A percentile compares a stretch with the other conserved stretches of the same genome.
phyloP scores from a whole-genome alignment of 139 green algal species.

The Volvox reticuliferus region DNA sequence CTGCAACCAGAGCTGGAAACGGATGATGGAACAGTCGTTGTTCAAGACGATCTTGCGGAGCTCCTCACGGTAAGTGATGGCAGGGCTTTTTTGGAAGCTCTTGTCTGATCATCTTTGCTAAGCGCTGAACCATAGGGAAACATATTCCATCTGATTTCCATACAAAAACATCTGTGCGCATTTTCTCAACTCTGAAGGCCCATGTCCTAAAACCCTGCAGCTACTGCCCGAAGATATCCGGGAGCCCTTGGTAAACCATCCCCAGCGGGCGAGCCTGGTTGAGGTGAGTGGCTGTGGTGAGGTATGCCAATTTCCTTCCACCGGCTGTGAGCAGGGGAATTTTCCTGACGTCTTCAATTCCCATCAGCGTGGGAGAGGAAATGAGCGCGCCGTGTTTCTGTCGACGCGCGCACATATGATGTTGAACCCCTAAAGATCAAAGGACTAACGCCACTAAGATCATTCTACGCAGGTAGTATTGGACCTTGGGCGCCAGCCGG shows the following conservation, averaged over 20 bases:
- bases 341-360: no score
- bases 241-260: conserved; percentile 76
- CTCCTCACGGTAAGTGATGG: conserved; percentile 73
- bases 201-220: conserved; percentile 42
- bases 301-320: no score
- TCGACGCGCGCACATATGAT: no score
- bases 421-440: no score
- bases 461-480: conserved; percentile 79
- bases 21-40: conserved; percentile 82
- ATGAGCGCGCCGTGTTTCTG: no score
- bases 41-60: conserved; percentile 87
- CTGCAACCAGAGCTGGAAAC: background rate
- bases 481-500: conserved; percentile 81
- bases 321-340: no score
- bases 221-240: conserved; percentile 86
- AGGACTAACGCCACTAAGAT: no score
- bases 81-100: background rate
- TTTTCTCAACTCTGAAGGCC: no score
- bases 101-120: background rate
- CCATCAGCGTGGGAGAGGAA: no score
- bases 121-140: no score
- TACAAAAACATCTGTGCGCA: no score
- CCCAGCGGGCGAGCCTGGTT: conserved; percentile 75
- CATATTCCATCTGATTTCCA: no score
- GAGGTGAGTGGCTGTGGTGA: conserved; percentile 66